Evolutionary conservation across 257 asterid species (phyloP).

Genomic region (Nicotiana sylvestris): DNA sequence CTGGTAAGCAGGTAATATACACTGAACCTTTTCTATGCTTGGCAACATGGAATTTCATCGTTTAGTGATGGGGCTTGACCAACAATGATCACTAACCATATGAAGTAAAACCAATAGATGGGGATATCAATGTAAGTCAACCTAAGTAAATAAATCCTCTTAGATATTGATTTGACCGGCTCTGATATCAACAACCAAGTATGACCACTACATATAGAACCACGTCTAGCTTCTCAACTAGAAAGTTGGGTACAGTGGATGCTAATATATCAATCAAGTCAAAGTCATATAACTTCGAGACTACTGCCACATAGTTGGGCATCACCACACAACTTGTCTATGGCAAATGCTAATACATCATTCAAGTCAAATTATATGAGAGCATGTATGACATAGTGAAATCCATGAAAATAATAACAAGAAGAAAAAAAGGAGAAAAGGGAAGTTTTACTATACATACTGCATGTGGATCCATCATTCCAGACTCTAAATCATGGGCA

Average conservation of each 20-base stretch:
- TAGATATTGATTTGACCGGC: not conserved
- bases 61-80: not conserved
- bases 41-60: not conserved
- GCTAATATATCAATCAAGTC: not conserved
- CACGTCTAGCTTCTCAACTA: not conserved
- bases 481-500: conserved; percentile 69
- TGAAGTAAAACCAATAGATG: not conserved
- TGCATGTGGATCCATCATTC: conserved; percentile 51
- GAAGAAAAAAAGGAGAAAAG: conserved; percentile 15
- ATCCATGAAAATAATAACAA: not conserved
- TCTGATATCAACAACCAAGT: not conserved
- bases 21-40: not conserved
- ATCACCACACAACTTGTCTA: not conserved
- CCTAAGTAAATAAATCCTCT: not conserved
- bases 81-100: not conserved
- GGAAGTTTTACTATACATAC: conserved; percentile 31
- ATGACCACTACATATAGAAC: not conserved
- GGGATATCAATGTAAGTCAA: not conserved
- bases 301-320: not conserved
- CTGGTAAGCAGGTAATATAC: not conserved
- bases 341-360: not conserved
- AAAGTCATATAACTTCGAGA: not conserved
- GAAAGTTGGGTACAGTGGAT: not conserved
- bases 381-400: not conserved
- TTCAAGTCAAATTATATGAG: not conserved